Conservation (phyloP, 306 rosid genomes). For the Mimosa bimucronata region DNA sequence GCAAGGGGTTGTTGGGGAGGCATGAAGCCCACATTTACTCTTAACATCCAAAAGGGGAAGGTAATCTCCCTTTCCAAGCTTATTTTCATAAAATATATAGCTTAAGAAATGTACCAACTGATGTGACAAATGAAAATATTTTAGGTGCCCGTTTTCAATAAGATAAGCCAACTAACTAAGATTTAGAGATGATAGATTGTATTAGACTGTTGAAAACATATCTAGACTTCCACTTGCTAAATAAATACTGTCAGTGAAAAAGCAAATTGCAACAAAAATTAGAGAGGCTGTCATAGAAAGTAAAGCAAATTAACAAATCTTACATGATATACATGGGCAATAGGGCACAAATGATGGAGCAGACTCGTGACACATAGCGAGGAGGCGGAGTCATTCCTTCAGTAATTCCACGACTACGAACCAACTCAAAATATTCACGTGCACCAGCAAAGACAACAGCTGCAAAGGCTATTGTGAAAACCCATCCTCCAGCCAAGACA, state of each 20-base stretch:
- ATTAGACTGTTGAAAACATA: conserved; percentile 21
- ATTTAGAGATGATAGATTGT: not conserved
- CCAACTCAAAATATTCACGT: conserved; percentile 87
- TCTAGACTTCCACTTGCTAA: conserved; percentile 17
- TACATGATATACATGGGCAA: conserved; percentile 86
- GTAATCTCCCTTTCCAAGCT: not conserved
- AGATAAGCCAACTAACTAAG: not conserved
- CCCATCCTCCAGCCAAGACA: conserved; percentile 95
- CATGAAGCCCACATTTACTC: not conserved
- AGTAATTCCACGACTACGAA: conserved; percentile 84
- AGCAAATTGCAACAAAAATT: conserved; percentile 9
- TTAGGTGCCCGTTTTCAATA: not conserved
- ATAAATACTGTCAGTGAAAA: conserved; percentile 9
- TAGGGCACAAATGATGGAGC: conserved; percentile 85
- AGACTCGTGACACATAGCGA: conserved; percentile 79
- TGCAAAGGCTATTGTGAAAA: conserved; percentile 63
- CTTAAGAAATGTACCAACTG: not conserved
- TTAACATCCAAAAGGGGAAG: not conserved
- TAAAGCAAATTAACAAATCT: conserved; percentile 47
- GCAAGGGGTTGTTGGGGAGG: not conserved
- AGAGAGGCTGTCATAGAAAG: conserved; percentile 19
- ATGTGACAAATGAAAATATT: not conserved
- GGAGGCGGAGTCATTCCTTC: conserved; percentile 98
- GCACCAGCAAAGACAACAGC: conserved; percentile 79
- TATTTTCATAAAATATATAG: not conserved